Evolutionary conservation across 495 filamentous ascomycete species (phyloP).

Genomic region (Lophium mytilinum): DNA sequence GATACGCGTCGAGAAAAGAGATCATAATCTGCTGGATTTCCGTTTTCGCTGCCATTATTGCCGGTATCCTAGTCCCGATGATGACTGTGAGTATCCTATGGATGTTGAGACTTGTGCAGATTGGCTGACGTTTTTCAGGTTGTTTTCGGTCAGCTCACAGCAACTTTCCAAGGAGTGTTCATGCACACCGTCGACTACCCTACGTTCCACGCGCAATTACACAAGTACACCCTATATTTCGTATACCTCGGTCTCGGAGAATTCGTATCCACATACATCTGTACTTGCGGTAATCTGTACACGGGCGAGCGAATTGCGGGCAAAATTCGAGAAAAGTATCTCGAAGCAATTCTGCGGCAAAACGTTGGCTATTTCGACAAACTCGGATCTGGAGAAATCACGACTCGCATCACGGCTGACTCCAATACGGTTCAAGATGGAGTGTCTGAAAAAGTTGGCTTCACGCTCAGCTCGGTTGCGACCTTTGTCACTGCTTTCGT

Average conservation of each 20-base stretch:
- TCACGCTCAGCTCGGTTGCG: slow-evolving; percentile 64
- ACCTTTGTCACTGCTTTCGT: slow-evolving; percentile 85
- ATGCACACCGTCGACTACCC: slow-evolving; percentile 37
- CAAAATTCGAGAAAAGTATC: slow-evolving; percentile 76
- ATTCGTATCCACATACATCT: slow-evolving; percentile 71
- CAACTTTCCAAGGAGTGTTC: slow-evolving; percentile 60
- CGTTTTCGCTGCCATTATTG: slow-evolving; percentile 71
- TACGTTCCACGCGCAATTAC: slow-evolving; percentile 53
- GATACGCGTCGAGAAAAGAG: slow-evolving; percentile 73
- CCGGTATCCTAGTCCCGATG: slow-evolving; percentile 51
- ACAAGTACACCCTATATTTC: slow-evolving; percentile 70
- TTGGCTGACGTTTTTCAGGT: slow-evolving; percentile 30
- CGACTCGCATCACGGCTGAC: slow-evolving; percentile 81
- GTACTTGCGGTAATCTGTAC: slow-evolving; percentile 84
- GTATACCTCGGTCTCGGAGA: slow-evolving; percentile 81
- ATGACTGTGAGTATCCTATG: slow-evolving; percentile 58
- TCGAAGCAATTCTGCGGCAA: slow-evolving; percentile 72
- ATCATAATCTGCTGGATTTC: slow-evolving; percentile 59
- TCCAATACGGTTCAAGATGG: slow-evolving; percentile 84
- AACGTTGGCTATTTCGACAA: slow-evolving; percentile 90
- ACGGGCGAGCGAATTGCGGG: slow-evolving; percentile 78
- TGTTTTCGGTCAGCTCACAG: slow-evolving; percentile 69
- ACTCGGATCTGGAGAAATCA: slow-evolving; percentile 82
- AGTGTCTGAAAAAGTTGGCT: slow-evolving; percentile 75
- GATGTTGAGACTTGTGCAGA: neutral